Base-by-base conservation (phyloP, 192 early-diverging fungal genomes). In the Phycomyces blakesleeanus region DNA sequence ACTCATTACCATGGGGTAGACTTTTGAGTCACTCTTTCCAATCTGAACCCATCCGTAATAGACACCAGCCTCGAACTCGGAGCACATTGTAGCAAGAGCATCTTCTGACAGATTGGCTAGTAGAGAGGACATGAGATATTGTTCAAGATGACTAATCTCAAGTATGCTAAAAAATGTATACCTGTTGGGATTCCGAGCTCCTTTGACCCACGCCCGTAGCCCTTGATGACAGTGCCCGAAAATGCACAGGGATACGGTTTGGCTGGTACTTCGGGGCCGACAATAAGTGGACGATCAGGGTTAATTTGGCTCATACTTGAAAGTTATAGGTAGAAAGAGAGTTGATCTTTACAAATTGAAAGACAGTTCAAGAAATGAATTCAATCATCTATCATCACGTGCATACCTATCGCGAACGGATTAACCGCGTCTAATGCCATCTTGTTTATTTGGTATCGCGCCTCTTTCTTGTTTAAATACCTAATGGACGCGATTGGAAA, bases 1-100 rank as follows among this genome's bases (percentile, higher is more conserved):
- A 59, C 90, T 93, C 95, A 98, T 96, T 16, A 98, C 96, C 96
- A 99, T 98, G n/a, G 93, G 92, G 50, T 85, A 84, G 7, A 98
- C 87, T 0, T 67, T 61, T 10, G 66, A 56, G 44, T 70, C 73
- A 55, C 29, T 68, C 57, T 73, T 62, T 18, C 81, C 85, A 20
- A 98, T 84, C 26, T 83, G 77, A 20, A 92, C 93, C 93, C 93
- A 99, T 5, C 97, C 97, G 64, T 89, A 93, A 79, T 98, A 96
- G 55, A 99, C 92, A 58, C 97, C 97, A 15, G 91, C 89, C 0
- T 88, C 83, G 37, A 94, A 59, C 20, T 81, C 76, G 9, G 77
- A 65, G 42, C 85, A 82, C 20, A 87, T 81, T n/a, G 63, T 66
- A 37, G 84, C 77, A 16, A 93, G 91, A 6, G 83, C 86, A 2